Evolutionary conservation across 2,329 filamentous ascomycete species (phyloP), one percentile per base, ranked within the genome.

Genomic region (Exophiala bonariae): DNA sequence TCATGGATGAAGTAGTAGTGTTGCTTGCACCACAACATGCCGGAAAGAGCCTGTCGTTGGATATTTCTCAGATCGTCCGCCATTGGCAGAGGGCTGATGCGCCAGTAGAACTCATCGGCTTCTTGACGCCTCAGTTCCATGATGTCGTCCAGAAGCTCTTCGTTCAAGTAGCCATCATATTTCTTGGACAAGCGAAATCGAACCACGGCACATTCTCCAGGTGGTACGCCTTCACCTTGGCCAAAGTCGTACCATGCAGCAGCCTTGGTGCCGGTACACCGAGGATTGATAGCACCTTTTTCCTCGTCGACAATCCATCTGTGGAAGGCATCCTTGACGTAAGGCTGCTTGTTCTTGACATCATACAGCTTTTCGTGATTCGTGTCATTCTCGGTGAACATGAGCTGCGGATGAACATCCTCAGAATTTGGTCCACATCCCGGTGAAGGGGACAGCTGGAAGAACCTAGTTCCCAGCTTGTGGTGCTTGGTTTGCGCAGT

Each of bases 11-110:
- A 96, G 64, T 95, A 82, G 67, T 97, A 97, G 70, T 89, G 89
- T 67, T 97, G 92, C 68, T 97, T 97, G 54, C 87, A 95, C 92
- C 92, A 97, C 79, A 97, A 86, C 92, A 97, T 97, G 44, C 93
- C 92, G 1, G 91, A 85, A 57, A 96, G 87, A 3, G 92, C 93
- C 67, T 96, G 91, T 58, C 92, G 82, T 70, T 97, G 93, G 59
- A 97, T 93, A 67, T 95, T 96, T 58, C 91, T 85, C 49, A 96
- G 77, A 63, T 97, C 92, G 39, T 97, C 91, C 0, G 88, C 80
- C 86, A 96, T 95, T 2, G 91, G 92, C 31, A 96, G 77, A 3
- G 92, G 92, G 68, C 89, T 96, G 66, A 97, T 86, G 49, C 88
- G 82, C 72, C 86, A 93, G 74, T 95, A 97, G 67, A 97, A 97